Base-by-base conservation (phyloP, 805 yeast genomes). In the Limtongia smithiae region DNA sequence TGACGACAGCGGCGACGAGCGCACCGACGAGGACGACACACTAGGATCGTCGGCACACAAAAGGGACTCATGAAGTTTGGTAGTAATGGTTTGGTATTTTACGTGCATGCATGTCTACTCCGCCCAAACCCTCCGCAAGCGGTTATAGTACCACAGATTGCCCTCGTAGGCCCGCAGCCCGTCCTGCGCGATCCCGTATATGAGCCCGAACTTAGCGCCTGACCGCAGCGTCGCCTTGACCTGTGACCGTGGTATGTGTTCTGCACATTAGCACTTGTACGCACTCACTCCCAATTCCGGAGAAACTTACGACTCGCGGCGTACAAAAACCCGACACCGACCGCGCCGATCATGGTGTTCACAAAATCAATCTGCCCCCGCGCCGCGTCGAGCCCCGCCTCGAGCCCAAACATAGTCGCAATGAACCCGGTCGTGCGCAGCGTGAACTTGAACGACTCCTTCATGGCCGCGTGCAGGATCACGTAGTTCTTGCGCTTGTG, bases 401-500 rank as follows among this genome's bases (percentile, higher is more conserved):
- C 95, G 18, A 80, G 46, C 0, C 79, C 78, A 58, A 85, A 54
- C 42, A 51, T n/a, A 9, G 27, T 20, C 3, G 31, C 37, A 14
- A 43, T 27, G 24, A 54, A 54, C n/a, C 27, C 33, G n/a, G 34
- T 9, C n/a, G 41, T 30, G 18, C 42, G 32, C 20, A 17, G n/a
- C 12, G 50, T 33, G 32, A 42, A 47, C 37, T 21, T 6, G 17
- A 30, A 30, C 21, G 43, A 12, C 33, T 51, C 53, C 9, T 31
- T 40, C 48, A 79, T 67, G 0, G 85, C 86, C 24, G 71, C 71
- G 49, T 76, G 71, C 31, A 83, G 65, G 67, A 86, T 79, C 27
- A 83, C 84, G 65, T 85, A 84, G 66, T 85, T 83, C 69, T 85
- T 87, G 54, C 87, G 75, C 67, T 84, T 86, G 67, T 87, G 93